phyloP scores from a whole-genome alignment of 2,329 filamentous ascomycete species.

The Phaeosphaeriaceae sp. region DNA sequence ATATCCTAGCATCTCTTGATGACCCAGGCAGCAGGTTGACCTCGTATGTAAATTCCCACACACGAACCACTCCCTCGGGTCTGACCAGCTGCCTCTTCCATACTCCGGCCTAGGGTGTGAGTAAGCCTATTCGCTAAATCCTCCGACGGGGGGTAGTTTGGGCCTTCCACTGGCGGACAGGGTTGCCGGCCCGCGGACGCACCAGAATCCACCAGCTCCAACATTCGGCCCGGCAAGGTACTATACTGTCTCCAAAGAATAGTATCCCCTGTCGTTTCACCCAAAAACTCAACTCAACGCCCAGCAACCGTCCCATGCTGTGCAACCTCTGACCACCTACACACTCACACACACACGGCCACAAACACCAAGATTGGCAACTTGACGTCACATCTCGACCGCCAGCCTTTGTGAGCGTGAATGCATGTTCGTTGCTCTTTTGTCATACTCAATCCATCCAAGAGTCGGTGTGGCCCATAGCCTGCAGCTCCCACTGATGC shows the following conservation, averaged over 20 bases:
- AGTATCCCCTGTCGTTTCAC: neutral
- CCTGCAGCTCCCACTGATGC: too few species aligned
- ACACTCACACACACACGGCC: too few species aligned
- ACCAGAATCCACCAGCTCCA: neutral
- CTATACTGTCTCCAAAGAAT: too few species aligned
- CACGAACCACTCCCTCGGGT: slow-evolving; percentile 5
- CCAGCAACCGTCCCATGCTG: neutral
- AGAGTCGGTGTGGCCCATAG: too few species aligned
- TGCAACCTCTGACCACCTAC: too few species aligned
- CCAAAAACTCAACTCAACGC: too few species aligned
- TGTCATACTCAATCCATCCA: too few species aligned
- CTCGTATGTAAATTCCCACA: slow-evolving; percentile 3
- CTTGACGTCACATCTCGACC: too few species aligned
- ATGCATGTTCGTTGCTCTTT: too few species aligned
- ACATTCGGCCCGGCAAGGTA: neutral
- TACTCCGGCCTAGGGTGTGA: slow-evolving; percentile 2
- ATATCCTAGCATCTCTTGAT: too few species aligned
- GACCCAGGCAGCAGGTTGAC: neutral
- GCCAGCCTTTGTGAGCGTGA: too few species aligned
- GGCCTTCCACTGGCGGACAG: neutral
- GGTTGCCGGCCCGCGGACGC: neutral
- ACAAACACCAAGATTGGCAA: too few species aligned
- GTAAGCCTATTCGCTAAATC: slow-evolving; percentile 5
- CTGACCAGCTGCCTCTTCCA: slow-evolving; percentile 1
- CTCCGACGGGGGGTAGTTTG: neutral